These are phyloP conservation scores for Phialemonium atrogriseum DNA, from an alignment of 2,329 filamentous ascomycete genomes.

Conservation along the genomic window DNA sequence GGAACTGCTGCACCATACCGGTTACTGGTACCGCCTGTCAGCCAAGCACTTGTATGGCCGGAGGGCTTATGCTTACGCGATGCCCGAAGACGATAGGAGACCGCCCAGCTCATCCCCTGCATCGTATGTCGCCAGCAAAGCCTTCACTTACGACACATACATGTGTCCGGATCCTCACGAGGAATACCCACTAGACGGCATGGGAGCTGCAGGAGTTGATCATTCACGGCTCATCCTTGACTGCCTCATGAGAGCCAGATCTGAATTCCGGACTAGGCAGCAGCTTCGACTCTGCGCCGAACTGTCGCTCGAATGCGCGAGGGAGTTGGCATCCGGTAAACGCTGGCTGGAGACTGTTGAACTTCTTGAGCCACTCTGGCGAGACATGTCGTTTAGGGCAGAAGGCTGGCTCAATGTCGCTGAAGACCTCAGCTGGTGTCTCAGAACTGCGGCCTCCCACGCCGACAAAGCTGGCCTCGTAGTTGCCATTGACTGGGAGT, in stretches of 20 bases:
- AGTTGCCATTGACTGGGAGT: constrained; percentile 56
- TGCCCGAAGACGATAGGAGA: constrained; percentile 51
- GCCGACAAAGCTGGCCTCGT: constrained; percentile 46
- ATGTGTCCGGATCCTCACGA: constrained; percentile 56
- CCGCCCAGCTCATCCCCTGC: constrained; percentile 39
- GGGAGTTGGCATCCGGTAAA: constrained; percentile 41
- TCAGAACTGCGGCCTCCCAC: constrained; percentile 47
- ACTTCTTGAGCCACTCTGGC: constrained; percentile 49
- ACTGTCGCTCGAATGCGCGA: constrained; percentile 47
- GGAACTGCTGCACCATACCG: constrained; percentile 57
- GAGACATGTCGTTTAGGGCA: constrained; percentile 43
- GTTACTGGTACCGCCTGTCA: constrained; percentile 58
- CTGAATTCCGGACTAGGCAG: constrained; percentile 44
- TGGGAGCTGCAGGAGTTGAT: constrained; percentile 39
- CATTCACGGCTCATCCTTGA: constrained; percentile 49
- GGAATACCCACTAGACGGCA: constrained; percentile 44
- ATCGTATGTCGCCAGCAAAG: constrained; percentile 37
- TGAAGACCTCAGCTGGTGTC: constrained; percentile 53
- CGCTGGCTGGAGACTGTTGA: constrained; percentile 47
- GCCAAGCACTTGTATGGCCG: constrained; percentile 48
- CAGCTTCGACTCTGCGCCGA: constrained; percentile 48
- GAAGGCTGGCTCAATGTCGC: constrained; percentile 53
- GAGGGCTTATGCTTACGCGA: constrained; percentile 42
- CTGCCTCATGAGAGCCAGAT: constrained; percentile 39
- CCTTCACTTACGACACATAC: constrained; percentile 56